Evolutionary conservation across 306 rosid species (phyloP), one percentile per base, ranked within the genome.

Genomic region (Lathyrus aphaca): DNA sequence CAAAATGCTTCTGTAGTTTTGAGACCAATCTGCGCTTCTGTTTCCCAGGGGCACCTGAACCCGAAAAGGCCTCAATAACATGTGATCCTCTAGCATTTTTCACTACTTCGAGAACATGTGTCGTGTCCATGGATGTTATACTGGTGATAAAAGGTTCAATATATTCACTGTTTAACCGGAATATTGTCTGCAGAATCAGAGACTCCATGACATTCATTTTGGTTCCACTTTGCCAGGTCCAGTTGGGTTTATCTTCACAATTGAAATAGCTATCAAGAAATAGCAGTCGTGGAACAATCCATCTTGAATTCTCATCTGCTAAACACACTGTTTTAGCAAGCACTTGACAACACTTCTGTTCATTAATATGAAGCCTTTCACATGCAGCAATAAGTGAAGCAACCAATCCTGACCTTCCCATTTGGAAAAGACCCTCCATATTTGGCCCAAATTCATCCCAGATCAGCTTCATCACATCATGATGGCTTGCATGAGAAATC

Each of bases 341-440:
- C n/a, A n/a, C n/a, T n/a, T n/a, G n/a, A n/a, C n/a, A n/a, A n/a
- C n/a, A n/a, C n/a, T n/a, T n/a, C n/a, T n/a, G n/a, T n/a, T n/a
- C 97, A 14, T 85, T 85, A 69, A 72, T 30, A 70, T 83, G 96
- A 79, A 91, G 95, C 85, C 91, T 88, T 81, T 84, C 91, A 69
- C 95, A 78, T 40, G 96, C 86, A 81, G 96, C 92, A 67, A 88
- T 64, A 12, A 86, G 84, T 10, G 95, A 86, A 74, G 96, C 95
- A 70, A 88, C 85, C 71, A 91, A 95, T 71, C 97, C 97, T n/a
- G 99, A 77, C 79, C 81, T 86, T 82, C 99, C 95, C 91, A 86
- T 82, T 81, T 84, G 77, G 48, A 94, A 80, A 73, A 94, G 93
- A 73, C 73, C 84, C 71, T 76, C 81, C 69, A 94, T 68, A 56